A percentile compares a stretch with the other conserved stretches of the same genome.
Conservation (phyloP, 768 basidiomycete species). For the Collybia nuda region DNA sequence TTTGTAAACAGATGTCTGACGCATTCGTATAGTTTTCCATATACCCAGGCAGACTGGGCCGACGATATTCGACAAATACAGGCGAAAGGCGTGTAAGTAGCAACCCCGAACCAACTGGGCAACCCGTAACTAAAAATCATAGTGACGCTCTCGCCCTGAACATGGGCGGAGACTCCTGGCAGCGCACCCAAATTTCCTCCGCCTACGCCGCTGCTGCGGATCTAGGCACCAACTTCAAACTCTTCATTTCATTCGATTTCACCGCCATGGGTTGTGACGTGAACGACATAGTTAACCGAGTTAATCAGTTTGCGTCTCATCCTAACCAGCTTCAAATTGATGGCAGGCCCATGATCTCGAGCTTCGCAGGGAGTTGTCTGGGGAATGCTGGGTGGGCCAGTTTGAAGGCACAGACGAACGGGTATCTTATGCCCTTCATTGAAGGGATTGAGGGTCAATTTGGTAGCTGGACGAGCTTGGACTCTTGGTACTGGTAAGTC, state of each 20-base stretch:
- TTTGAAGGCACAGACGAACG: conserved; percentile 46
- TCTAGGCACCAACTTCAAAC: conserved; percentile 41
- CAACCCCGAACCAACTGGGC: not conserved
- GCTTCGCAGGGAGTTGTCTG: conserved; percentile 61
- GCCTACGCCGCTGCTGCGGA: conserved; percentile 53
- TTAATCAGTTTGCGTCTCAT: conserved; percentile 47
- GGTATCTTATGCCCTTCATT: conserved; percentile 56
- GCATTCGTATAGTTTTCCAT: conserved; percentile 30
- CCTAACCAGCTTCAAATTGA: conserved; percentile 55
- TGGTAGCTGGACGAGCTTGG: conserved; percentile 44
- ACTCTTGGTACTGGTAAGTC: conserved; percentile 51
- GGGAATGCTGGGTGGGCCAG: conserved; percentile 48
- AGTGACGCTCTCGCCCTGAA: conserved; percentile 67
- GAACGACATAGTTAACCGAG: conserved; percentile 37
- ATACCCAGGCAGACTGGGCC: conserved; percentile 37
- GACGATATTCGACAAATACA: conserved; percentile 40
- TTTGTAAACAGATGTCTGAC: not conserved
- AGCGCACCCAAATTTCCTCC: conserved; percentile 42
- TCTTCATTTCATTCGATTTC: conserved; percentile 61
- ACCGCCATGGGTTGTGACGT: conserved; percentile 49
- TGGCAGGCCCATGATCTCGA: conserved; percentile 57
- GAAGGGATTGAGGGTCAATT: conserved; percentile 49
- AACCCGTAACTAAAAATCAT: not conserved
- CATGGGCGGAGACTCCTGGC: conserved; percentile 56
- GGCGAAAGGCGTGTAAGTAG: conserved; percentile 40